Evolutionary conservation across 495 filamentous ascomycete genomes (phyloP).

Genomic region (Neurospora sp.): DNA sequence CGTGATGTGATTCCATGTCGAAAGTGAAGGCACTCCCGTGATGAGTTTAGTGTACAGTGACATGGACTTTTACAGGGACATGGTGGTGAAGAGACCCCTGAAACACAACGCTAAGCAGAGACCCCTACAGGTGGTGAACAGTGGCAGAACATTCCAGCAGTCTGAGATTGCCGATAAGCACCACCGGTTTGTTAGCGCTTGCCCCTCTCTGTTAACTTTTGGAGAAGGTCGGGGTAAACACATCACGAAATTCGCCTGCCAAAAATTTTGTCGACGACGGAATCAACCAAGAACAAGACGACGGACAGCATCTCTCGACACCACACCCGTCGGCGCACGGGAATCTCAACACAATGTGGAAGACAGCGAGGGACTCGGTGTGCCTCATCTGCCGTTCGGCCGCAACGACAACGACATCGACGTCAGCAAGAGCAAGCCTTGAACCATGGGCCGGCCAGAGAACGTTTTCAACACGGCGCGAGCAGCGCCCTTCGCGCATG

Average conservation of each 20-base stretch:
- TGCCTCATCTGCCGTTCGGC: slow-evolving; percentile 24
- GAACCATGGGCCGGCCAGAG: slow-evolving; percentile 26
- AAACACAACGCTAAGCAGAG: background rate
- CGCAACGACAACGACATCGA: background rate
- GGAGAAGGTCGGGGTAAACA: background rate
- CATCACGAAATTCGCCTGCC: background rate
- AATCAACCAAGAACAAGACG: background rate
- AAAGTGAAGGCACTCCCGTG: background rate
- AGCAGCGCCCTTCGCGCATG: slow-evolving; percentile 58
- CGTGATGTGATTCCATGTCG: background rate
- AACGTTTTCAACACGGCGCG: slow-evolving; percentile 22
- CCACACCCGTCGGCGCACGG: background rate
- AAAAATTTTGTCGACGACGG: background rate
- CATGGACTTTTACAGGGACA: background rate
- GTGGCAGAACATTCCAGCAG: slow-evolving; percentile 3
- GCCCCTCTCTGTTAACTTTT: background rate
- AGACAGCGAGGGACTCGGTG: slow-evolving; percentile 21
- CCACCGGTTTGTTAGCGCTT: background rate
- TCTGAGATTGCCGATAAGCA: background rate
- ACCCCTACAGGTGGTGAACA: slow-evolving; percentile 1
- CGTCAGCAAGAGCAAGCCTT: slow-evolving; percentile 3
- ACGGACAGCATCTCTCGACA: background rate
- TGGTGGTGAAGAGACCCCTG: background rate
- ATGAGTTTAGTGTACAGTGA: background rate
- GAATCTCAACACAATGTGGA: slow-evolving; percentile 19